These are phyloP conservation scores for Neurospora sublineolata DNA, from an alignment of 495 filamentous ascomycete species.

Conservation along the genomic window DNA sequence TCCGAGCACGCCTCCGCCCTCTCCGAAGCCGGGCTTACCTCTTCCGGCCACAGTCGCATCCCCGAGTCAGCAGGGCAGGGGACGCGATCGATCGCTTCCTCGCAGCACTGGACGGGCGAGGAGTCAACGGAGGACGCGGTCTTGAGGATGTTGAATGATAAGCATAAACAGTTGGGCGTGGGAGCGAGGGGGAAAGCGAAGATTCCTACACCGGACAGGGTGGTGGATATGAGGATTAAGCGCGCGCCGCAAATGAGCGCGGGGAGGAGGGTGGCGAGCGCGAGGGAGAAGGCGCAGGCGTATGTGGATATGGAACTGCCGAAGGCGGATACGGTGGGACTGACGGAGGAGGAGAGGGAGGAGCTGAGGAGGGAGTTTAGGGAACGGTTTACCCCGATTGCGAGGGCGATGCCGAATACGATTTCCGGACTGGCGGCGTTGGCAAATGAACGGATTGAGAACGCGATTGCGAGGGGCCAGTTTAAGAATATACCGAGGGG, in stretches of 20 bases:
- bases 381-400: constrained; percentile 65
- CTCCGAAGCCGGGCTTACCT: constrained; percentile 44
- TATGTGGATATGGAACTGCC: constrained; percentile 48
- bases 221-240: constrained; percentile 50
- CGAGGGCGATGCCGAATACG: constrained; percentile 64
- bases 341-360: constrained; percentile 61
- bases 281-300: constrained; percentile 62
- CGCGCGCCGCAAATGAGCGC: constrained; percentile 25
- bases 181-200: constrained; percentile 32
- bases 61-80: constrained; percentile 57
- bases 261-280: constrained; percentile 58
- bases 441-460: constrained; percentile 88
- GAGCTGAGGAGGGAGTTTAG: constrained; percentile 58
- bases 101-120: constrained; percentile 65
- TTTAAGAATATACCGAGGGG: constrained; percentile 83
- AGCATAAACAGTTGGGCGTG: constrained; percentile 56
- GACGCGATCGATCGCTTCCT: constrained; percentile 58
- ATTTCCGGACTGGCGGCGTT: constrained; percentile 69
- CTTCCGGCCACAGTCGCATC: neutral
- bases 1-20: constrained; percentile 60
- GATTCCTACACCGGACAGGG: constrained; percentile 36
- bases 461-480: constrained; percentile 83
- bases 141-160: constrained; percentile 79
- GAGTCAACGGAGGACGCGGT: constrained; percentile 65
- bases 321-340: constrained; percentile 38